Base-by-base conservation (phyloP, 2,329 filamentous ascomycete genomes). In the Cladophialophora bantiana region DNA sequence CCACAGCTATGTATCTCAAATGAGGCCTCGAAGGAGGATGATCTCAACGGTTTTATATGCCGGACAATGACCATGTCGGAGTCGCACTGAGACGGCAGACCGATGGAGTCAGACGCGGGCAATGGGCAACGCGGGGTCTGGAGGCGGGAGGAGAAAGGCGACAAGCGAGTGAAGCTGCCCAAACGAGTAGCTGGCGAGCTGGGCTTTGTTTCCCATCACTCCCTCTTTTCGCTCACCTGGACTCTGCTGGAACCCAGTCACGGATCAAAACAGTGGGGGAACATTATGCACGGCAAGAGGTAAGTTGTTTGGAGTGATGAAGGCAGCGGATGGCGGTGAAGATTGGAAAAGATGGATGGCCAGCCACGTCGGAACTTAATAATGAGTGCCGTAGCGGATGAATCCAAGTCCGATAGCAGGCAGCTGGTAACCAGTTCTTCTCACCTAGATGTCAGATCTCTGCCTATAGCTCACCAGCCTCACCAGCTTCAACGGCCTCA, bases 181-280 rank as follows among this genome's bases (percentile, higher is more conserved):
- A 26, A 50, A 26, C 45, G 20, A 50, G 45, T 50, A 50, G 45
- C 45, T 50, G 45, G 45, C 40, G 32, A 7, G 26, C 36, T 40
- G 7, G 36, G 36, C 26, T 18, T 45, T 20, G n/a, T n/a, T 5
- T 20, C 2, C 18, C 15, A 42, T 15, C 13, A 5, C n/a, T 45
- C 15, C n/a, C 40, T 26, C 26, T 26, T 50, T 7, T 1, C 3
- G 2, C 18, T 26, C 7, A 26, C 18, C 7, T 26, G 5, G 26
- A 26, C 42, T 50, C 26, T 6, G 45, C 45, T 18, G 5, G 45
- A 50, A 50, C 26, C 26, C 26, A 26, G 3, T n/a, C 45, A 26
- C 26, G 45, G 4, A 50, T 50, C 45, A 4, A 50, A 50, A 18
- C 18, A 50, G 26, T 26, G 2, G 26, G 26, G 26, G 26, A 26